These are phyloP conservation scores for Ceratocystis cacaofunesta DNA, from an alignment of 2,329 filamentous ascomycete species.

Conservation along the genomic window DNA sequence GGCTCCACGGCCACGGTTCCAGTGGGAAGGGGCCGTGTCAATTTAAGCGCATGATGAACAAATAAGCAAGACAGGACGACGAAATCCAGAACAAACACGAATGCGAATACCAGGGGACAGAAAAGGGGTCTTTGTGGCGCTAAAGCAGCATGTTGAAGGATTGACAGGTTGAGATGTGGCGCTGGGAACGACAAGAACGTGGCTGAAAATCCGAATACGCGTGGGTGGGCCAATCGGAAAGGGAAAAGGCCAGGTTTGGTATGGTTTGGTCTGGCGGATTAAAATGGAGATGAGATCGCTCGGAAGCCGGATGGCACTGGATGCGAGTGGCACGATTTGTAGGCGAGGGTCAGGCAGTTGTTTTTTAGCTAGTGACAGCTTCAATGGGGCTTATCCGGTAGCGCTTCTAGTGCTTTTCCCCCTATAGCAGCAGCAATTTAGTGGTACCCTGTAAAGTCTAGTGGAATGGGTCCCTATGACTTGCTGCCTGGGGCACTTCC, in stretches of 20 bases:
- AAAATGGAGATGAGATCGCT: background rate
- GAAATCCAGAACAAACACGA: slow-evolving; percentile 6
- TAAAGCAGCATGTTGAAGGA: background rate
- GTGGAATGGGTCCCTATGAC: too few relatives aligned
- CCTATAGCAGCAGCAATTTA: too few relatives aligned
- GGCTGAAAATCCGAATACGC: background rate
- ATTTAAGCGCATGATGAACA: background rate
- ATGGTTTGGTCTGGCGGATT: too few relatives aligned
- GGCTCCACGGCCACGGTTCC: too few relatives aligned
- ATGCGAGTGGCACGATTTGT: background rate
- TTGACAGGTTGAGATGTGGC: background rate
- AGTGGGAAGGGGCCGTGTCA: background rate
- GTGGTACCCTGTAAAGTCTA: too few relatives aligned
- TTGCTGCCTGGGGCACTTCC: too few relatives aligned
- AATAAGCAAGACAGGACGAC: background rate
- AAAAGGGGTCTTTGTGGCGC: background rate
- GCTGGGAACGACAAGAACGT: background rate
- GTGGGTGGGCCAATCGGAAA: background rate
- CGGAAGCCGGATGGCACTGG: background rate
- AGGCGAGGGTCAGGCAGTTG: background rate
- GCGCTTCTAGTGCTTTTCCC: too few relatives aligned
- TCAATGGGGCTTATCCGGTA: background rate
- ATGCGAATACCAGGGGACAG: slow-evolving; percentile 9
- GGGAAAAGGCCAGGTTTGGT: background rate
- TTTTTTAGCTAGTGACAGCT: background rate